Conservation (phyloP, 208 protist species). For the Acanthamoeba lenticulata region DNA sequence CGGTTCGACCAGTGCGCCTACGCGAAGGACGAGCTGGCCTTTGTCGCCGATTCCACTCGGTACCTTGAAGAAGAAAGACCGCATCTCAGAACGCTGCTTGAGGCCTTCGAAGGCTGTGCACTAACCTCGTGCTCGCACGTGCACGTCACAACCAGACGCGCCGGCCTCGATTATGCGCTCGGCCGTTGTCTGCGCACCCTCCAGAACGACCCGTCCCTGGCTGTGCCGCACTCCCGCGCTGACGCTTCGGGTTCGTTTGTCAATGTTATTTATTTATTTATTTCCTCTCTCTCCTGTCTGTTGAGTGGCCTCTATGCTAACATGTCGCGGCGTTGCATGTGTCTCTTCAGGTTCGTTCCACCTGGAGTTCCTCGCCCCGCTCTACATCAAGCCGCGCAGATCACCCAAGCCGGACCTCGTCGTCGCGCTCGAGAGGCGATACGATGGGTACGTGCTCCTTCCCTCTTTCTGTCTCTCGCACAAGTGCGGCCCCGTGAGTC, state of each 20-base stretch:
- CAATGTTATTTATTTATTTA: neutral
- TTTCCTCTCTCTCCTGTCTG: too few relatives aligned
- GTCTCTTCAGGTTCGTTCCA: neutral
- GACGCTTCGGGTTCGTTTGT: neutral
- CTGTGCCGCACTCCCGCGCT: neutral
- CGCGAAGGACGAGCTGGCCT: neutral
- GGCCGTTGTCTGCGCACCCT: neutral
- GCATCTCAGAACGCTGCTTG: neutral
- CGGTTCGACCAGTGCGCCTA: conserved; percentile 28
- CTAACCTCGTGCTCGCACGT: neutral
- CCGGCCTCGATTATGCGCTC: neutral
- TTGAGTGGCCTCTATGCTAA: neutral
- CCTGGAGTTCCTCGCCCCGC: neutral
- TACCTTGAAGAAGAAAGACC: neutral
- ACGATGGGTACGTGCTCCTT: neutral
- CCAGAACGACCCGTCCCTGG: conserved; percentile 16
- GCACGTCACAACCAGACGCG: neutral
- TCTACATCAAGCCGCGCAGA: neutral
- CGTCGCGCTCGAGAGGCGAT: neutral
- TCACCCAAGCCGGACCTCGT: neutral
- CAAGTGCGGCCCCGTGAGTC: neutral
- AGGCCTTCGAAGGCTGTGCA: neutral
- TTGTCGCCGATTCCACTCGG: neutral
- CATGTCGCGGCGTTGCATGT: too few relatives aligned
- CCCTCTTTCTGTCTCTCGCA: neutral